phyloP scores from a whole-genome alignment of 164 flowering plant species.

The Chloranthus sessilifolius region DNA sequence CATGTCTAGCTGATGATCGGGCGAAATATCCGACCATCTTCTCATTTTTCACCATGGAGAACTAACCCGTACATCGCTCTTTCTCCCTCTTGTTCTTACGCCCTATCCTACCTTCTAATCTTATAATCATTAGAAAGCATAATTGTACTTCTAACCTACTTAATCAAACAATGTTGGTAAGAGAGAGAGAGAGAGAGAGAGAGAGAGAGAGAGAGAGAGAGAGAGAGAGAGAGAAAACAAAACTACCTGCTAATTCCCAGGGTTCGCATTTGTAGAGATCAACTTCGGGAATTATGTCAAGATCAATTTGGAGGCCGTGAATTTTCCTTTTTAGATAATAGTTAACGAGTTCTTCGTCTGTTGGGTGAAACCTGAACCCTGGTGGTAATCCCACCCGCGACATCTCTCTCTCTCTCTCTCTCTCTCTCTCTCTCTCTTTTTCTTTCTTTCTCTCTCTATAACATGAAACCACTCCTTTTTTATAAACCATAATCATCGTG shows the following conservation, averaged over 20 bases:
- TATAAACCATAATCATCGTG: constrained; percentile 3
- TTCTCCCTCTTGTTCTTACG: too few relatives aligned
- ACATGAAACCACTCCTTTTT: constrained; percentile 1
- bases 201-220: constrained; percentile 5
- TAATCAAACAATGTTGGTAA: too few relatives aligned
- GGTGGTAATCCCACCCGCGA: constrained; percentile 86
- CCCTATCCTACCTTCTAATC: too few relatives aligned
- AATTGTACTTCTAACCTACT: too few relatives aligned
- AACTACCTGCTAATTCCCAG: constrained; percentile 92
- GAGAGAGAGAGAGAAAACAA: neutral
- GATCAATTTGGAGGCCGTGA: constrained; percentile 71
- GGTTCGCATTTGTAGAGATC: constrained; percentile 98
- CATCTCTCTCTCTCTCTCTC: constrained; percentile 25
- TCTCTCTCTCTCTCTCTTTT: neutral
- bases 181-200: constrained; percentile 1
- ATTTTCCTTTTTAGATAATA: constrained; percentile 86
- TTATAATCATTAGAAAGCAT: too few relatives aligned
- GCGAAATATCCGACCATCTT: too few relatives aligned
- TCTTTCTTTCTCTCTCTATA: neutral
- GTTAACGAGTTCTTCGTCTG: constrained; percentile 88
- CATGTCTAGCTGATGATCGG: too few relatives aligned
- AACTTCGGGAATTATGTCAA: constrained; percentile 86
- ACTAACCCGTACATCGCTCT: too few relatives aligned
- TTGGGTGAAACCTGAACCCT: constrained; percentile 88
- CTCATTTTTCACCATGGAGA: too few relatives aligned